Conservation (phyloP, 306 rosid species). For the Cicer yamashitae region DNA sequence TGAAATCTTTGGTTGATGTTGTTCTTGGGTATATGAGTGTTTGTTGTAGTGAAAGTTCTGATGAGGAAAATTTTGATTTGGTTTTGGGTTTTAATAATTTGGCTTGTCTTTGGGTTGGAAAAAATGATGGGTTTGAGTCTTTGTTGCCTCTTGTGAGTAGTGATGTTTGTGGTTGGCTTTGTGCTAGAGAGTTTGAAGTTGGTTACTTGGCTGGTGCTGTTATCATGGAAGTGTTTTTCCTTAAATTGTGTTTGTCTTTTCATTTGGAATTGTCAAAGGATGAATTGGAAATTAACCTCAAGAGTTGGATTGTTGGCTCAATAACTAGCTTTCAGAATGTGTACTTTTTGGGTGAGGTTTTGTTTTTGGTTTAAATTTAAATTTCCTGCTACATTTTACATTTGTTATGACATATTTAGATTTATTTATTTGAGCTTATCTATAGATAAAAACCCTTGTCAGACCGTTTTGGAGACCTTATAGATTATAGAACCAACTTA, state of each 20-base stretch:
- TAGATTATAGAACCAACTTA: too few relatives aligned
- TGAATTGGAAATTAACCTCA: constrained; percentile 62
- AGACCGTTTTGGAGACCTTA: too few relatives aligned
- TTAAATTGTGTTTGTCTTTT: constrained; percentile 60
- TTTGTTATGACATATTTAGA: too few relatives aligned
- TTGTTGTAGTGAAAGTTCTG: constrained; percentile 49
- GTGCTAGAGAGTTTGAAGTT: constrained; percentile 54
- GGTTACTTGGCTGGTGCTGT: constrained; percentile 69
- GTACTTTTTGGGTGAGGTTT: constrained; percentile 60
- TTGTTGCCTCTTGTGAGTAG: constrained; percentile 69
- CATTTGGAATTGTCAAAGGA: constrained; percentile 39
- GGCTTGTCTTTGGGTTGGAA: constrained; percentile 58
- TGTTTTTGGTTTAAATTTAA: constrained; percentile 20
- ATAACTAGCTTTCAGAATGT: constrained; percentile 63
- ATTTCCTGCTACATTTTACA: neutral
- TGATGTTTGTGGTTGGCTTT: constrained; percentile 54
- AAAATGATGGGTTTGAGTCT: constrained; percentile 51
- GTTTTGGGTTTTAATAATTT: constrained; percentile 54
- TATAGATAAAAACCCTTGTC: too few relatives aligned
- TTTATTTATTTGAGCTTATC: too few relatives aligned
- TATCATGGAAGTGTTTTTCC: constrained; percentile 59
- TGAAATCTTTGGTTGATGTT: constrained; percentile 57
- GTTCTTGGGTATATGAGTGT: constrained; percentile 64
- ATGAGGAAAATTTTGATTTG: constrained; percentile 47
- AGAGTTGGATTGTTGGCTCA: constrained; percentile 73